Evolutionary conservation across 495 filamentous ascomycete species (phyloP), one percentile per base, ranked within the genome.

Genomic region (Penicillium goetzii): DNA sequence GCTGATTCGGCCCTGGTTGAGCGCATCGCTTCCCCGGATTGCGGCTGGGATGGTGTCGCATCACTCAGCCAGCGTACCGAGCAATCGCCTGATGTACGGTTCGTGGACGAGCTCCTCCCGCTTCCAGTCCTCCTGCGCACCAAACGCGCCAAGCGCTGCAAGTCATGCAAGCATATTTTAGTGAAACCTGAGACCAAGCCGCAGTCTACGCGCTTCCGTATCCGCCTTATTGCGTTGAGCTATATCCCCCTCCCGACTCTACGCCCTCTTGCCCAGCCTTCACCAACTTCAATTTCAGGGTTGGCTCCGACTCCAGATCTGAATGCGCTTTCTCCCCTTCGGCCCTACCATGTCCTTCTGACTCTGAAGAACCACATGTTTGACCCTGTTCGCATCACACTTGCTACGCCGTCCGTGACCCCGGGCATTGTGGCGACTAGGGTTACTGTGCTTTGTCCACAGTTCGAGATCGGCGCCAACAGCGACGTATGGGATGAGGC

Each of bases 401-500:
- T 99, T 10, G 95, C 91, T 6, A 96, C 95, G 0, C 92, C 95
- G 1, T 80, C 87, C 21, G 83, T 83, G 11, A 97, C 93, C 0
- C 92, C 93, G 0, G 93, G 94, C 12, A 80, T 83, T 19, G 89
- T 92, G 60, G 81, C 85, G 0, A 88, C 87, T 49, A 92, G 86
- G 69, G 92, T 98, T 64, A 97, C 94, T 7, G 90, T 99, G 41
- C 83, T 98, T 12, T 97, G 93, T 70, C 95, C 95, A 7, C 88
- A 96, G 64, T 98, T 99, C 77, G 91, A 96, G 30, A 89, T 99
- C 56, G 95, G 95, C 60, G 91, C 96, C 47, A 97, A 95, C 74
- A 92, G 91, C 34, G 95, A 99, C 72, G 90, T 93, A 25, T 97
- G 95, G 90, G 95, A 97, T 65, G 95, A 98, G 68, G 95, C 93